Percentiles rank a stretch among this genome's conserved stretches.
These are phyloP conservation scores for Candida takata DNA, from an alignment of 805 yeast species.

Conservation along the genomic window DNA sequence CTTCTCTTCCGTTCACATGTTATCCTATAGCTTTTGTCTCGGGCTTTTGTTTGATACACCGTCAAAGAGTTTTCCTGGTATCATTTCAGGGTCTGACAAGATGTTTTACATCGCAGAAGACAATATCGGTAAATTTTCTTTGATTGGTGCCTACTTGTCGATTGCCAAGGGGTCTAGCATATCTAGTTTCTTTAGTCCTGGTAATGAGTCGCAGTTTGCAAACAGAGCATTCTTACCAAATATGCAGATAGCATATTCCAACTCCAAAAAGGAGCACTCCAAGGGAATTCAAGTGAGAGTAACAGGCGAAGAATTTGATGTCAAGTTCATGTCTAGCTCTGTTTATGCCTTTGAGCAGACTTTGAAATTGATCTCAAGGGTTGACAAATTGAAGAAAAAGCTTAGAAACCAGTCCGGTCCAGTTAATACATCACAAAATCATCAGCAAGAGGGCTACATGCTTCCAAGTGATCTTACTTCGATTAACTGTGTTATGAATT, in stretches of 20 bases:
- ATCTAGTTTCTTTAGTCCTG: slow-evolving; percentile 39
- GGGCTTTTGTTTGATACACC: slow-evolving; percentile 69
- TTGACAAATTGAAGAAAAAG: slow-evolving; percentile 29
- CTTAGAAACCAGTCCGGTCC: slow-evolving; percentile 3
- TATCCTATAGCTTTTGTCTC: slow-evolving; percentile 59
- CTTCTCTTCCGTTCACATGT: slow-evolving; percentile 45
- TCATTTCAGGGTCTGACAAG: slow-evolving; percentile 72
- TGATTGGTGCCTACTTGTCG: slow-evolving; percentile 63
- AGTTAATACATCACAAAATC: background rate
- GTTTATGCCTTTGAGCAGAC: slow-evolving; percentile 47
- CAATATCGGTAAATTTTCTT: slow-evolving; percentile 56
- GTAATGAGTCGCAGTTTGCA: slow-evolving; percentile 38
- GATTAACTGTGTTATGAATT: slow-evolving; percentile 45
- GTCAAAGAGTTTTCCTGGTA: slow-evolving; percentile 47
- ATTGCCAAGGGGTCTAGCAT: slow-evolving; percentile 58
- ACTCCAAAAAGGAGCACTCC: slow-evolving; percentile 19
- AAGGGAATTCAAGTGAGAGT: slow-evolving; percentile 43
- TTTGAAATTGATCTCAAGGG: slow-evolving; percentile 37
- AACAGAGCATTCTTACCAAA: slow-evolving; percentile 66
- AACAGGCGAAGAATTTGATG: slow-evolving; percentile 65
- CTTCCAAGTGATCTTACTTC: slow-evolving; percentile 26
- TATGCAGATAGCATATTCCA: slow-evolving; percentile 49
- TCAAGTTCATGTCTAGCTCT: slow-evolving; percentile 51
- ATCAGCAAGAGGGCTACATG: slow-evolving; percentile 11
- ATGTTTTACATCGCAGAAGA: slow-evolving; percentile 60